phyloP scores from a whole-genome alignment of 176 grass and related monocot genomes.

The Thalia dealbata region DNA sequence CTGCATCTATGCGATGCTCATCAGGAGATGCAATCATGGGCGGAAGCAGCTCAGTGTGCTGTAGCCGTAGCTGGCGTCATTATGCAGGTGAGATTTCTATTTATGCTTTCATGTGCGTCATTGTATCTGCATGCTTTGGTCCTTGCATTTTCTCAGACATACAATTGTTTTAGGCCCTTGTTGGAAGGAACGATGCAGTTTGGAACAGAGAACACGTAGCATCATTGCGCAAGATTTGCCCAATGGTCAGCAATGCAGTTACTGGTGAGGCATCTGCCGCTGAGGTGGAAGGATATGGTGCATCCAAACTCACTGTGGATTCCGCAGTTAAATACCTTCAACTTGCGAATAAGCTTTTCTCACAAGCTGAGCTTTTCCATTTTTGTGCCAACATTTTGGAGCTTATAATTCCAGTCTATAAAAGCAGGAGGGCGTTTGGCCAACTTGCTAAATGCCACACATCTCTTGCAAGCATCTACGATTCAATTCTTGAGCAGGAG shows the following conservation, averaged over 20 bases:
- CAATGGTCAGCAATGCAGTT: conserved; percentile 68
- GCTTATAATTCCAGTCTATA: conserved; percentile 95
- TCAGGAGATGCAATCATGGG: conserved; percentile 99
- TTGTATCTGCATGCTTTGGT: neutral
- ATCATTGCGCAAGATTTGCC: conserved; percentile 83
- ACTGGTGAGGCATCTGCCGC: conserved; percentile 69
- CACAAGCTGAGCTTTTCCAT: conserved; percentile 90
- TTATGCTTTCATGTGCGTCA: neutral
- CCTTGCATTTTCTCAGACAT: conserved; percentile 9
- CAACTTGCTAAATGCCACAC: conserved; percentile 95
- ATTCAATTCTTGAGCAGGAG: conserved; percentile 96
- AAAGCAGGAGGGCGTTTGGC: conserved; percentile 84
- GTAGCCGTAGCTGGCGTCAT: conserved; percentile 98
- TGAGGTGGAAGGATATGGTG: conserved; percentile 97
- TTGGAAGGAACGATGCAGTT: conserved; percentile 94
- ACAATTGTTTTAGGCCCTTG: conserved; percentile 58
- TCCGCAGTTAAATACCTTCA: conserved; percentile 98
- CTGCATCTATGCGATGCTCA: conserved; percentile 93
- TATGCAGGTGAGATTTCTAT: conserved; percentile 66
- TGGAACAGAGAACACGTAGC: conserved; percentile 85
- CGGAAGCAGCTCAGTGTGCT: conserved; percentile 99
- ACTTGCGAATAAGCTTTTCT: conserved; percentile 82
- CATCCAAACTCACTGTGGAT: conserved; percentile 90
- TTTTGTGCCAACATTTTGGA: conserved; percentile 91
- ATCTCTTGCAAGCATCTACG: conserved; percentile 80